These are phyloP conservation scores for Trametes villosa DNA, from an alignment of 768 basidiomycete genomes.

Conservation along the genomic window DNA sequence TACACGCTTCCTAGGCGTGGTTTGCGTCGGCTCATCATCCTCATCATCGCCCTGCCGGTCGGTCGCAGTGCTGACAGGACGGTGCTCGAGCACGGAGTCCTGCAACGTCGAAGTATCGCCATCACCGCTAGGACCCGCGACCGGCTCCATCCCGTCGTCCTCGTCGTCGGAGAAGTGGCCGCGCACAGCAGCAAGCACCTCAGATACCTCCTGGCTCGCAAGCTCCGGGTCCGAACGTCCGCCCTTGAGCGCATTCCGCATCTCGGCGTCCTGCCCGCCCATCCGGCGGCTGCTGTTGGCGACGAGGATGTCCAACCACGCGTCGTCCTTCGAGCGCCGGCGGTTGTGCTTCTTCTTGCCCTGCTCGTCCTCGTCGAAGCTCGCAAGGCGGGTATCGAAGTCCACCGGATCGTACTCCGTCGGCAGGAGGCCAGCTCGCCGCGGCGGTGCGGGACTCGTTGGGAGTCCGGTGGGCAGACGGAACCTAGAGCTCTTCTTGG, in stretches of 20 bases:
- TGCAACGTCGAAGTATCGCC: conserved; percentile 29
- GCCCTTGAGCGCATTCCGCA: conserved; percentile 29
- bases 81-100: conserved; percentile 24
- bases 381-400: conserved; percentile 80
- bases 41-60: conserved; percentile 28
- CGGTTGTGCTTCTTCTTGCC: conserved; percentile 44
- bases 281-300: conserved; percentile 56
- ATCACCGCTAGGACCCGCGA: conserved; percentile 25
- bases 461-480: conserved; percentile 47
- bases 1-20: conserved; percentile 40
- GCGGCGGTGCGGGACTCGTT: conserved; percentile 54
- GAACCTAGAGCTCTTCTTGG: conserved; percentile 55
- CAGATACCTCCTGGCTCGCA: conserved; percentile 72
- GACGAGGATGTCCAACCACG: conserved; percentile 89
- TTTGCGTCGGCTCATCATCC: conserved; percentile 30
- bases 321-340: conserved; percentile 62
- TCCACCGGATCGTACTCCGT: conserved; percentile 83
- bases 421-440: conserved; percentile 57
- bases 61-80: conserved; percentile 15
- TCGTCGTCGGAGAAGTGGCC: conserved; percentile 49
- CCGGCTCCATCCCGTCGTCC: conserved; percentile 33
- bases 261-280: conserved; percentile 58
- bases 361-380: conserved; percentile 53
- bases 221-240: conserved; percentile 64
- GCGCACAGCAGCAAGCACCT: conserved; percentile 64